Base-by-base conservation (phyloP, 495 filamentous ascomycete species). In the Cairneyella variabilis region DNA sequence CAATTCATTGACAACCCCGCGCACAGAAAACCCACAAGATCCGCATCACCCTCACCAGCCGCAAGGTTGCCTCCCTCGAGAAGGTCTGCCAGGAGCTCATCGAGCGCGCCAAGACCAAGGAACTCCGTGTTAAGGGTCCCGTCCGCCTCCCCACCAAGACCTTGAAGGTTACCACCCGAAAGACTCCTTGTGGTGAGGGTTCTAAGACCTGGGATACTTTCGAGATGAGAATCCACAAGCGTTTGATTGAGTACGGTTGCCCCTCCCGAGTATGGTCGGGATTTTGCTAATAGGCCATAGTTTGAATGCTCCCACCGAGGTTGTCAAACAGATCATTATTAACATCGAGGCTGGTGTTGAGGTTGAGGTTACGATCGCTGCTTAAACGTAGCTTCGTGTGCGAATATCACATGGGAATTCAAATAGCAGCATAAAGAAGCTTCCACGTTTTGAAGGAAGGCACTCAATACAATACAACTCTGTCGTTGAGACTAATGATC, bases 291-390 rank as follows among this genome's bases (percentile, higher is more conserved):
- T 36, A 20, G 34, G 5, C 3, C 56, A 38, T 62, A 92, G 90
- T 77, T 79, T 97, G 53, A 93, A 92, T 72, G 93, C 93, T 56
- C 93, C 93, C 50, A 98, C 93, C 64, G 93, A 98, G 83, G 90
- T 96, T 56, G 93, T 98, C 73, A 98, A 98, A 86, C 91, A 96
- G 83, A 97, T 98, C 82, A 98, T 98, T 73, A 91, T 97, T 80
- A 98, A 98, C 82, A 97, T 98, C 74, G 93, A 98, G 85, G 93
- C 93, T 57, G 93, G 93, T 81, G 93, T 98, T 71, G 93, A 98
- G 84, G 93, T 98, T 66, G 93, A 98, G 83, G 93, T 98, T 63
- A 98, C 93, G 66, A 98, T 98, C 78, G 93, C 93, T 71, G 92
- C 93, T 72, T 98, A 90, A 82, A 69, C 32, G 55, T 27, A 53